These are phyloP conservation scores for Neurospora sp. DNA, from an alignment of 495 filamentous ascomycete species.

Conservation along the genomic window DNA sequence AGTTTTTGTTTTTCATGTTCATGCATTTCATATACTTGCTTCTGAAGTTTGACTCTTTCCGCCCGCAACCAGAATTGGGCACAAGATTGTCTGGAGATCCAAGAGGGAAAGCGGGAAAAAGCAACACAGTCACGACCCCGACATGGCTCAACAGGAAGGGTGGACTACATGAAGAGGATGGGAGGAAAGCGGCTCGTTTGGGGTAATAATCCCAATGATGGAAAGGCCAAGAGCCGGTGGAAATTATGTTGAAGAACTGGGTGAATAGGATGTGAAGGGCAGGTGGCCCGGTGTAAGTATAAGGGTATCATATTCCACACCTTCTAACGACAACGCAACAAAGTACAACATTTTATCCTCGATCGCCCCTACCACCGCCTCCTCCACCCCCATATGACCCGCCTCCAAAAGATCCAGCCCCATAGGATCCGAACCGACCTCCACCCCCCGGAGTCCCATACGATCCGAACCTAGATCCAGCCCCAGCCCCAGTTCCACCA, in stretches of 20 bases:
- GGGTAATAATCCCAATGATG: too few species aligned
- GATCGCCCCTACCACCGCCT: conserved; percentile 2
- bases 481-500: background rate
- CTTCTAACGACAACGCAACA: background rate
- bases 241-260: background rate
- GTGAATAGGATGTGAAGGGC: background rate
- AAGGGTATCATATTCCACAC: background rate
- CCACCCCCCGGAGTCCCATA: background rate
- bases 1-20: background rate
- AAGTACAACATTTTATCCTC: conserved; percentile 3
- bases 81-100: background rate
- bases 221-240: background rate
- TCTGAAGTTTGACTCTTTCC: background rate
- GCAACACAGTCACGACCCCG: background rate
- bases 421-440: background rate
- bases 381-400: background rate
- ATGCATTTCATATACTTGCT: background rate
- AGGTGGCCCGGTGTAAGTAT: background rate
- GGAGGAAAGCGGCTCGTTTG: too few species aligned
- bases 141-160: background rate
- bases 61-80: background rate
- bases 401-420: background rate
- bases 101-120: background rate
- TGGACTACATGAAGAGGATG: too few species aligned
- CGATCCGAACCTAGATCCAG: background rate